phyloP scores from a whole-genome alignment of 129 eudicot genomes.

The Glebionis coronaria region DNA sequence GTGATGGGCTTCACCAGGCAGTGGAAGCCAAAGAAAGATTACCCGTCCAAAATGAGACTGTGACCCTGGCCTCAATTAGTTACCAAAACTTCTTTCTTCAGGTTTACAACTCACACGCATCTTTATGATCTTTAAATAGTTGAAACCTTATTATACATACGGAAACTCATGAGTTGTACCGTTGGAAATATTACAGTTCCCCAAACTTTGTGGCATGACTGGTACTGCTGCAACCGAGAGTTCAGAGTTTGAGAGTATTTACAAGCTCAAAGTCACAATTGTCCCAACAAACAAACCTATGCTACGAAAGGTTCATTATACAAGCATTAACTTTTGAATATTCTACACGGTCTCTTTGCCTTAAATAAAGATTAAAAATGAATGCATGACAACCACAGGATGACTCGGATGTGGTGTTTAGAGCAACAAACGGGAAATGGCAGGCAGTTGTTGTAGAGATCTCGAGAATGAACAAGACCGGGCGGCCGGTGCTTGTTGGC shows the following conservation, averaged over 20 bases:
- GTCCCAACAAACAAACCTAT: conserved; percentile 98
- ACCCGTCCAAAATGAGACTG: conserved; percentile 94
- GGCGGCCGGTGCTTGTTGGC: conserved; percentile 98
- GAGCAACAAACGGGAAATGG: conserved; percentile 94
- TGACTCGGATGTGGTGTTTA: conserved; percentile 97
- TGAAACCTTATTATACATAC: conserved; percentile 15
- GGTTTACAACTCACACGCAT: conserved; percentile 36
- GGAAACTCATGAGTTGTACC: conserved; percentile 22
- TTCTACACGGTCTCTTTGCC: conserved; percentile 18
- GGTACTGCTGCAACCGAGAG: conserved; percentile 98
- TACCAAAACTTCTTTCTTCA: conserved; percentile 99
- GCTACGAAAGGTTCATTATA: conserved; percentile 75
- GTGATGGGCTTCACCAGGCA: conserved; percentile 99
- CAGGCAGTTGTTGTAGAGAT: conserved; percentile 95
- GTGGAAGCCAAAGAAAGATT: conserved; percentile 98
- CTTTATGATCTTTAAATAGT: conserved; percentile 4
- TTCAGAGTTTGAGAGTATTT: conserved; percentile 95
- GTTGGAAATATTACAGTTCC: conserved; percentile 54
- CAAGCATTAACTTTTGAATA: conserved; percentile 5
- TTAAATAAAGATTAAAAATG: conserved; percentile 8
- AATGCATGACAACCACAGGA: conserved; percentile 45
- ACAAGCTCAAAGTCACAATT: conserved; percentile 97
- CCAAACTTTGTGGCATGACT: conserved; percentile 99
- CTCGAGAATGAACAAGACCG: conserved; percentile 96
- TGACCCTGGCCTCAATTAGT: conserved; percentile 96